A percentile compares a stretch with the other conserved stretches of the same genome.
Evolutionary conservation across 352 stramenopile species (phyloP).

Genomic region (Globisporangium ultimum): DNA sequence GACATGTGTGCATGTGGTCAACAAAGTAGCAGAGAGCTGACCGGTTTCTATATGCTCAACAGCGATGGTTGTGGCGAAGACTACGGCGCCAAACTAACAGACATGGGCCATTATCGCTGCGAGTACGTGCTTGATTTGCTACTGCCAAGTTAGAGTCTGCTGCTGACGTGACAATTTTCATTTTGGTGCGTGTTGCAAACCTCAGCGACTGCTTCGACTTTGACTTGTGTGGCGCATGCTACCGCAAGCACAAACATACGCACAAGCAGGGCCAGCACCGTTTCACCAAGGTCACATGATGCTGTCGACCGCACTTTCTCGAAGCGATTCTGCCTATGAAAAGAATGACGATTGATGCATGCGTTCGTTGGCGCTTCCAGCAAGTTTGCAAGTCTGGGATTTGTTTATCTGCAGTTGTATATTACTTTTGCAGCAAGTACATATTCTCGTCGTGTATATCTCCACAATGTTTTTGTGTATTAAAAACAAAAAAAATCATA

Average conservation of each 20-base stretch:
- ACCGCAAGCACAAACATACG: neutral
- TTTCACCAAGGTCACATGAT: slow-evolving; percentile 10
- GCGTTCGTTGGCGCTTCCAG: too few species aligned
- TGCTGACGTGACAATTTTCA: too few species aligned
- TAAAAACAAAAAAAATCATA: neutral
- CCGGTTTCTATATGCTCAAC: neutral
- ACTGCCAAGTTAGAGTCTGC: too few species aligned
- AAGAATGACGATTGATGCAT: neutral
- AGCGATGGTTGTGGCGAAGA: slow-evolving; percentile 11
- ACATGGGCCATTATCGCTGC: slow-evolving; percentile 14
- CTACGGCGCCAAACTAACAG: neutral
- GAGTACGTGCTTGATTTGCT: slow-evolving; percentile 10
- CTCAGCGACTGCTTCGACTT: slow-evolving; percentile 34
- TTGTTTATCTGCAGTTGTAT: neutral
- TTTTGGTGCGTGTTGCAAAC: neutral
- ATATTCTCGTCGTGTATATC: neutral
- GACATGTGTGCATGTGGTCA: neutral
- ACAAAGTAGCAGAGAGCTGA: too few species aligned
- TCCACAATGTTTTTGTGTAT: neutral
- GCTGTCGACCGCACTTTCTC: neutral
- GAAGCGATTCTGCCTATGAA: neutral
- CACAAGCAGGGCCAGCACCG: slow-evolving; percentile 11
- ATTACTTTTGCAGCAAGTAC: neutral
- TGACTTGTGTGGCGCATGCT: slow-evolving; percentile 24
- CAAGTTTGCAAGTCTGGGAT: neutral